Conservation (phyloP, 2,329 filamentous ascomycete species). For the Sporothrix euskadiensis region DNA sequence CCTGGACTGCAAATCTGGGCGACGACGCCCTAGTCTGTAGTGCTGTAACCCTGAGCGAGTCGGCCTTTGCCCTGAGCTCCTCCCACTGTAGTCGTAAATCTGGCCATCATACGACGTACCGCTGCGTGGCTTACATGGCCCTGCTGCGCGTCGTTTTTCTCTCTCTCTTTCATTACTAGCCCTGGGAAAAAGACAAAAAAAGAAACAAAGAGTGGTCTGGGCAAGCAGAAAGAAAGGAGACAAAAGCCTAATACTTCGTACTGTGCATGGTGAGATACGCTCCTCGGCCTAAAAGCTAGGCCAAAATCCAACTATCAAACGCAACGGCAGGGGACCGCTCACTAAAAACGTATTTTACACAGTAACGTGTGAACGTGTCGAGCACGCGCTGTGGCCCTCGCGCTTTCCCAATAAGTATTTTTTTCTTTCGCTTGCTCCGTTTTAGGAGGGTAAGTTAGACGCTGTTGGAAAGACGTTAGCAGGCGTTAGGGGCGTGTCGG, state of each 20-base stretch:
- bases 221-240: background rate
- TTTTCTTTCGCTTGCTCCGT: background rate
- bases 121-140: background rate
- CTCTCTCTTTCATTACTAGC: background rate
- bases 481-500: background rate
- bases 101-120: background rate
- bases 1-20: background rate
- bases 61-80: background rate
- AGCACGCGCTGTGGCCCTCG: background rate
- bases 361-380: slow-evolving; percentile 11
- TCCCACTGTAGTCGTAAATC: background rate
- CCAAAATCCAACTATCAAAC: background rate
- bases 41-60: background rate
- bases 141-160: background rate
- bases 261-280: background rate
- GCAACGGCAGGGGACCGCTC: background rate
- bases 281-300: background rate
- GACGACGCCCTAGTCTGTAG: background rate
- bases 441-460: background rate
- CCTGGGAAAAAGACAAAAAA: background rate
- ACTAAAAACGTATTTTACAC: background rate
- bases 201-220: background rate
- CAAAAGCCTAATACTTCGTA: background rate
- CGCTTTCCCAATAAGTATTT: background rate
- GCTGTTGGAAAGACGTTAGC: background rate